Base-by-base conservation (phyloP, 768 basidiomycete genomes). In the Suillus luteus region DNA sequence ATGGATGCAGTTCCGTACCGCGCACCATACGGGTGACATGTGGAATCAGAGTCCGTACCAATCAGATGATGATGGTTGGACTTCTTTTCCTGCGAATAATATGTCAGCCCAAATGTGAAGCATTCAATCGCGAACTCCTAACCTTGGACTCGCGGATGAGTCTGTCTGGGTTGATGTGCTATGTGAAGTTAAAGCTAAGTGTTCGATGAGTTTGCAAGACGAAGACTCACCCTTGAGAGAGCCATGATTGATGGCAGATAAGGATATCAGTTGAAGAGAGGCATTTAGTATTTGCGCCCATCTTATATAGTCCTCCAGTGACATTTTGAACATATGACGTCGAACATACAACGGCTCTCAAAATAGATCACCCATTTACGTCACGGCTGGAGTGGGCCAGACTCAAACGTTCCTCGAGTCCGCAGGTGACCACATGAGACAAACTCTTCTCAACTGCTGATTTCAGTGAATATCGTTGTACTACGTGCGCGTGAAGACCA, bases 121-220 rank as follows among this genome's bases (percentile, higher is more conserved):
- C 58, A 31, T 54, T 62, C 5, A 5, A 10, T 57, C 17, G 7
- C 57, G 52, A 33, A 68, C 71, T 61, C 71, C 52, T 54, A 37
- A 85, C 89, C 72, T 80, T 81, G 24, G 88, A 75, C 44, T 85
- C 77, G 67, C 80, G 80, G 48, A 94, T 78, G 72, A 94, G 82
- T 58, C 78, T 76, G 62, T 90, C 89, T 1, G 91, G 76, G 74
- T 92, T 85, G 69, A 93, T 78, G 67, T 87, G 88, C 88, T 90
- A 66, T 33, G 37, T 46, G 59, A 1, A 40, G 61, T 60, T 38
- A 66, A 51, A 44, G n/a, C 14, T 59, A 37, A 62, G 64, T 37
- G 15, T 59, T 24, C 6, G 31, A 43, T n/a, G 44, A 41, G 52
- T 38, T 37, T 3, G 44, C 43, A 43, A 31, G 11, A n/a, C 31